Evolutionary conservation across 2,329 filamentous ascomycete species (phyloP).

Genomic region (Colletotrichum zoysiae): DNA sequence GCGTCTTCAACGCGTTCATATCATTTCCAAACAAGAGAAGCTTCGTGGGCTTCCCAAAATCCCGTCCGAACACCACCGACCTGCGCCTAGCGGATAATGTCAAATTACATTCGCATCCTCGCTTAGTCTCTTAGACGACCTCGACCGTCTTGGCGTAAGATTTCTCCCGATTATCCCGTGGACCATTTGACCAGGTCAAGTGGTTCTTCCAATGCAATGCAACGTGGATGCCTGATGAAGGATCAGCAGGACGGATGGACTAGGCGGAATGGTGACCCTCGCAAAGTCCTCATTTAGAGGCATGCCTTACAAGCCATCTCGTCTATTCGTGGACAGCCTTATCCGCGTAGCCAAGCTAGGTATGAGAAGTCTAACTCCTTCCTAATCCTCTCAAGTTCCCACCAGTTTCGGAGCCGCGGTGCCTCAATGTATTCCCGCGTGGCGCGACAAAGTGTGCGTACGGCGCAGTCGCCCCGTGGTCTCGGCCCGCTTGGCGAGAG

Average conservation of each 20-base stretch:
- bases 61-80: slow-evolving; percentile 8
- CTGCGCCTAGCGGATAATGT: slow-evolving; percentile 1
- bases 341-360: slow-evolving; percentile 5
- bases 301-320: slow-evolving; percentile 4
- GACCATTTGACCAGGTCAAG: slow-evolving; percentile 6
- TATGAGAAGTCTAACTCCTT: slow-evolving; percentile 6
- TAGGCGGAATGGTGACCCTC: slow-evolving; percentile 1
- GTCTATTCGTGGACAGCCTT: slow-evolving; percentile 8
- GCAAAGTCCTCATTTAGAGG: slow-evolving; percentile 11
- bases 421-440: slow-evolving; percentile 2
- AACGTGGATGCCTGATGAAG: slow-evolving; percentile 9
- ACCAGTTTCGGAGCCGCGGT: neutral
- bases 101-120: neutral
- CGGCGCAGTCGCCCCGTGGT: slow-evolving; percentile 5
- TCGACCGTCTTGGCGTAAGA: slow-evolving; percentile 6
- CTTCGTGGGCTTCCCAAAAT: slow-evolving; percentile 7
- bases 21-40: slow-evolving; percentile 2
- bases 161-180: slow-evolving; percentile 6
- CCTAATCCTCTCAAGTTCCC: slow-evolving; percentile 1
- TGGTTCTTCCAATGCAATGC: slow-evolving; percentile 6
- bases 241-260: neutral
- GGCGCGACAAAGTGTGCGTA: slow-evolving; percentile 3
- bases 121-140: neutral
- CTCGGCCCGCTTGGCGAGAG: neutral
- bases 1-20: slow-evolving; percentile 6